Conservation (phyloP, 345 rosid genomes). For the Clausena lansium region DNA sequence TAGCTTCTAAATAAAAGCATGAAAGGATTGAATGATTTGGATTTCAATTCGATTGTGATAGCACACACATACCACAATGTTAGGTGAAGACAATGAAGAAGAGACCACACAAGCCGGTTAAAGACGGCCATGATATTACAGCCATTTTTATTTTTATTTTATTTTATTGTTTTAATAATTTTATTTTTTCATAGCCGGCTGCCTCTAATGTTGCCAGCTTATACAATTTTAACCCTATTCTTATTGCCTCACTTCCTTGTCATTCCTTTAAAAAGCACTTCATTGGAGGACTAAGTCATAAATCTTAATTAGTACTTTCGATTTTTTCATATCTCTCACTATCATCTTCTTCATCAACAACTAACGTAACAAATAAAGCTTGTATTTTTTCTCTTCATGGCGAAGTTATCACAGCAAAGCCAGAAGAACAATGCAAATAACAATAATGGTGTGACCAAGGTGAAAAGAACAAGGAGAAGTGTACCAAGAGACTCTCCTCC, state of each 20-base stretch:
- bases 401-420: slow-evolving; percentile 35
- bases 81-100: slow-evolving; percentile 28
- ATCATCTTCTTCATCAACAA: background rate
- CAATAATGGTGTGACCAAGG: slow-evolving; percentile 39
- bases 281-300: slow-evolving; percentile 28
- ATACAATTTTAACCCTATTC: slow-evolving; percentile 4
- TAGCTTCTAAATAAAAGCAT: background rate
- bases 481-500: slow-evolving; percentile 88
- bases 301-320: background rate
- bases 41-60: slow-evolving; percentile 6
- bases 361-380: background rate
- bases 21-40: background rate
- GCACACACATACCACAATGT: slow-evolving; percentile 11
- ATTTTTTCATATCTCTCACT: slow-evolving; percentile 4
- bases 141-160: background rate
- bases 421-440: slow-evolving; percentile 23
- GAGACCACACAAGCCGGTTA: slow-evolving; percentile 30
- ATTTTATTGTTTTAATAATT: too few species aligned
- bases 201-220: slow-evolving; percentile 30
- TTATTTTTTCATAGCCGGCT: slow-evolving; percentile 19
- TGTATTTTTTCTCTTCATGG: slow-evolving; percentile 24
- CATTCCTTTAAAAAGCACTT: slow-evolving; percentile 31
- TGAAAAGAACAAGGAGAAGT: slow-evolving; percentile 72
- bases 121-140: slow-evolving; percentile 35
- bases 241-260: background rate